These are phyloP conservation scores for Aspergillus candidus DNA, from an alignment of 2,329 filamentous ascomycete genomes.

Conservation along the genomic window DNA sequence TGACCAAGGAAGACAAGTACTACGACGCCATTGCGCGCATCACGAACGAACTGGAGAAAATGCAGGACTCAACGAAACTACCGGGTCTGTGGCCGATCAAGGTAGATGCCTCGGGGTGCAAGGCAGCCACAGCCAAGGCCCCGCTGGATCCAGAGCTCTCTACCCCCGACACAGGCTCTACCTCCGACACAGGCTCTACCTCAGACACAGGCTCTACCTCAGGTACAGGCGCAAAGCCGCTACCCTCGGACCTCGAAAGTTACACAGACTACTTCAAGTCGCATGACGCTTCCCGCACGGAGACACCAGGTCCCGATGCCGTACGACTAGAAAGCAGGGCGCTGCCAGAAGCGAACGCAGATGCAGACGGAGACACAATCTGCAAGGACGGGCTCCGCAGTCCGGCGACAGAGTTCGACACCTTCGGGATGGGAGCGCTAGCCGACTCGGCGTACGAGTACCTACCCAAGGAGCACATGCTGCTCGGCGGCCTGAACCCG, in stretches of 20 bases:
- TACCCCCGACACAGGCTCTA: slow-evolving; percentile 1
- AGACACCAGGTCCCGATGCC: background rate
- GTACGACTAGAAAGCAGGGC: background rate
- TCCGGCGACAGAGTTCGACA: slow-evolving; percentile 30
- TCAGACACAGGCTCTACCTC: background rate
- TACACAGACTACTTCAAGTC: slow-evolving; percentile 21
- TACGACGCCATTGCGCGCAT: slow-evolving; percentile 86
- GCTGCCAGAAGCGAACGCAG: slow-evolving; percentile 7
- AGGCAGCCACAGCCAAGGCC: slow-evolving; percentile 34
- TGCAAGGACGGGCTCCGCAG: slow-evolving; percentile 38
- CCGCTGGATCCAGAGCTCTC: slow-evolving; percentile 9
- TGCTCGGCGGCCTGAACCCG: slow-evolving; percentile 39
- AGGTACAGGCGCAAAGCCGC: slow-evolving; percentile 9
- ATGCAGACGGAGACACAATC: slow-evolving; percentile 14
- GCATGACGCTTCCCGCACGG: slow-evolving; percentile 11
- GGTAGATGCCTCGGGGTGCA: slow-evolving; percentile 75
- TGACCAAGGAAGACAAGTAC: slow-evolving; percentile 75
- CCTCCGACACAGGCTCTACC: background rate
- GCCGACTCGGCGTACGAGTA: slow-evolving; percentile 48
- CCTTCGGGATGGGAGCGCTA: slow-evolving; percentile 40
- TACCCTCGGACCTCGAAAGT: slow-evolving; percentile 18
- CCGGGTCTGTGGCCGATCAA: slow-evolving; percentile 74
- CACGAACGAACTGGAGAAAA: slow-evolving; percentile 69
- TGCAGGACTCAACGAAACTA: slow-evolving; percentile 64
- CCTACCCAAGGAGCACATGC: slow-evolving; percentile 45